phyloP scores from a whole-genome alignment of 192 early-diverging fungal genomes.

The Umbelopsis isabellina region DNA sequence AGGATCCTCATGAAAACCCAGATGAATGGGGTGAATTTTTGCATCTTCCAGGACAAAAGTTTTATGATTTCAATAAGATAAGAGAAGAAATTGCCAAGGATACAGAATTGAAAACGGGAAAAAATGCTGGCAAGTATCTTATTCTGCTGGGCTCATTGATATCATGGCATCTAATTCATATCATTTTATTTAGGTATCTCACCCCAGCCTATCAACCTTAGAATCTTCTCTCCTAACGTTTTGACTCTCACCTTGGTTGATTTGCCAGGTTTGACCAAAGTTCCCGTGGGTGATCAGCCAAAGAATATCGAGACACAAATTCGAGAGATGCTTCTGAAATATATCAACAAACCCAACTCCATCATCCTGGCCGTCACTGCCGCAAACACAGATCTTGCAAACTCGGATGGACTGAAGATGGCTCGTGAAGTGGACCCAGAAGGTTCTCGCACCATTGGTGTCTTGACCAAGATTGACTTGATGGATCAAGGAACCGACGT shows the following conservation, averaged over 20 bases:
- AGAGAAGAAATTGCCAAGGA: slow-evolving; percentile 94
- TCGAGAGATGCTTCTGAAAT: slow-evolving; percentile 97
- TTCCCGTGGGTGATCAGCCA: slow-evolving; percentile 99
- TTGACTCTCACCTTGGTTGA: slow-evolving; percentile 98
- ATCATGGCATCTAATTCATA: slow-evolving; percentile 8
- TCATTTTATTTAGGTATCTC: slow-evolving; percentile 72
- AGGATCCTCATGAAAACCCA: slow-evolving; percentile 52
- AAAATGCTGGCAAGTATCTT: slow-evolving; percentile 59
- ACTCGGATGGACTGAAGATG: slow-evolving; percentile 98
- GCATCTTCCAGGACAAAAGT: slow-evolving; percentile 97
- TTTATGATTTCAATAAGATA: slow-evolving; percentile 95
- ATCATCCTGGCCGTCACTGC: slow-evolving; percentile 98
- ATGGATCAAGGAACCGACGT: slow-evolving; percentile 99
- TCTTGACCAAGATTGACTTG: slow-evolving; percentile 98
- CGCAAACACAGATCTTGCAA: slow-evolving; percentile 98
- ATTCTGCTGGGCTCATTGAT: neutral
- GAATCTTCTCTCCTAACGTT: slow-evolving; percentile 98
- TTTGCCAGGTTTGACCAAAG: slow-evolving; percentile 98
- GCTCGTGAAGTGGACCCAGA: slow-evolving; percentile 99
- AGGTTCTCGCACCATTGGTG: slow-evolving; percentile 97
- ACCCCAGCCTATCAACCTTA: slow-evolving; percentile 95
- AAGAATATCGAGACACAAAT: slow-evolving; percentile 99
- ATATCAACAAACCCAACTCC: slow-evolving; percentile 95
- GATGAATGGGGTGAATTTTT: slow-evolving; percentile 99
- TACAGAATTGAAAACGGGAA: slow-evolving; percentile 87